These are phyloP conservation scores for Colletotrichum sp. DNA, from an alignment of 2,329 filamentous ascomycete species.

Conservation along the genomic window DNA sequence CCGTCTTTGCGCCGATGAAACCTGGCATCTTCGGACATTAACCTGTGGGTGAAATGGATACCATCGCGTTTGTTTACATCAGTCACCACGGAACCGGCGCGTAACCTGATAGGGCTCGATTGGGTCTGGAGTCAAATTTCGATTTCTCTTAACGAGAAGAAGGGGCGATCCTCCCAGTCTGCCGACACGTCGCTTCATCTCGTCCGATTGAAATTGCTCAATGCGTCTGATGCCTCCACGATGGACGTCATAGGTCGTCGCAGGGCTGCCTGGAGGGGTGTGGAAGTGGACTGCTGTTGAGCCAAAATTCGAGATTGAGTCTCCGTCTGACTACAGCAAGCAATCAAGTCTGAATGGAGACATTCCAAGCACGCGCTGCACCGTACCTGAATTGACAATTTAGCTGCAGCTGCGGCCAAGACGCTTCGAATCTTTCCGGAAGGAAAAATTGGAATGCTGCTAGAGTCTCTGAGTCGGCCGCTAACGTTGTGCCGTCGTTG, in stretches of 20 bases:
- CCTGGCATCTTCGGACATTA: conserved; percentile 22
- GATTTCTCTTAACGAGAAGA: neutral
- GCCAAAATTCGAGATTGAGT: neutral
- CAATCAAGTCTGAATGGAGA: neutral
- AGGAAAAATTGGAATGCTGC: conserved; percentile 4
- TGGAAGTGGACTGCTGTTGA: neutral
- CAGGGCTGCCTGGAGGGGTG: neutral
- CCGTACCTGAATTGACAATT: neutral
- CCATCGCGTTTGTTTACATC: conserved; percentile 14
- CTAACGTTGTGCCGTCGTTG: neutral
- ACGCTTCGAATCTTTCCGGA: conserved; percentile 14
- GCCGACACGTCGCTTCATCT: conserved; percentile 9
- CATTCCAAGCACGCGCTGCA: neutral
- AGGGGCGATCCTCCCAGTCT: conserved; percentile 7
- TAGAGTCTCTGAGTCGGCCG: neutral
- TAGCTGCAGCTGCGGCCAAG: conserved; percentile 18
- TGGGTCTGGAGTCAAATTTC: conserved; percentile 5
- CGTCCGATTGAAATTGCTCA: conserved; percentile 19
- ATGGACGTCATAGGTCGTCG: conserved; percentile 10
- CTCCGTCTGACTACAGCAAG: neutral
- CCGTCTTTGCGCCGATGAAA: conserved; percentile 5
- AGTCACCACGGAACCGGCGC: neutral
- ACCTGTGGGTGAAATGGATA: conserved; percentile 20
- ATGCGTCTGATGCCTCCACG: conserved; percentile 17
- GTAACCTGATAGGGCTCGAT: conserved; percentile 4